Evolutionary conservation across 1,139 yeast species (phyloP).

Genomic region (Suhomyces kunorum): DNA sequence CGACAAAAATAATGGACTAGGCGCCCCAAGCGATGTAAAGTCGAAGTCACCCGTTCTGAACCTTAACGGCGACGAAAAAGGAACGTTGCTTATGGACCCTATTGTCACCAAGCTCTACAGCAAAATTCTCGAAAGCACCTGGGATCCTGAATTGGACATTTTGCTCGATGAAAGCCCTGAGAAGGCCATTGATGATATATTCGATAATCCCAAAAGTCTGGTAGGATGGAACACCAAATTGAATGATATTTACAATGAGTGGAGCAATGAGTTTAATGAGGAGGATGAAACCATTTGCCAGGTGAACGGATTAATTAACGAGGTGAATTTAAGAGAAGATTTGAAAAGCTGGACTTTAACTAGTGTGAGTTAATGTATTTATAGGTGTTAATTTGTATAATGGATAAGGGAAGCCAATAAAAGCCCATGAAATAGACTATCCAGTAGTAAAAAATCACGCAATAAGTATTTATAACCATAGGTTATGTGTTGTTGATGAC

Average conservation of each 20-base stretch:
- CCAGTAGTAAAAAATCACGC: too few relatives aligned
- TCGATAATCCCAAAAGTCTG: constrained; percentile 59
- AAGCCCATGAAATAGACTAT: too few relatives aligned
- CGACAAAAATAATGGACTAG: neutral
- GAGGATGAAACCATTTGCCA: constrained; percentile 48
- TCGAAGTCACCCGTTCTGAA: neutral
- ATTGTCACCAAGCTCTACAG: constrained; percentile 55
- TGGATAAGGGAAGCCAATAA: too few relatives aligned
- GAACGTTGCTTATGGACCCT: constrained; percentile 45
- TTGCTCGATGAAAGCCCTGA: constrained; percentile 69
- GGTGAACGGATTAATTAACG: constrained; percentile 47
- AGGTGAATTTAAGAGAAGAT: constrained; percentile 42
- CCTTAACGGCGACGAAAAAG: constrained; percentile 2
- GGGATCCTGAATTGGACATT: constrained; percentile 69
- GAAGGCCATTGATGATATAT: constrained; percentile 73
- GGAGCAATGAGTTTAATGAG: constrained; percentile 23
- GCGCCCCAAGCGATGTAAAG: neutral
- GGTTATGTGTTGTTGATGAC: too few relatives aligned
- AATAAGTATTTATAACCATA: too few relatives aligned
- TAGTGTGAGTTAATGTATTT: constrained; percentile 2
- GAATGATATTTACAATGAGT: constrained; percentile 16
- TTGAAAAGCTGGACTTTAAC: constrained; percentile 45
- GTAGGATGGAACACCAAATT: constrained; percentile 56
- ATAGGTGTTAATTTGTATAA: too few relatives aligned
- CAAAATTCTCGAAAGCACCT: constrained; percentile 66